Evolutionary conservation across 2,329 filamentous ascomycete species (phyloP).

Genomic region (Penicillium sp.): DNA sequence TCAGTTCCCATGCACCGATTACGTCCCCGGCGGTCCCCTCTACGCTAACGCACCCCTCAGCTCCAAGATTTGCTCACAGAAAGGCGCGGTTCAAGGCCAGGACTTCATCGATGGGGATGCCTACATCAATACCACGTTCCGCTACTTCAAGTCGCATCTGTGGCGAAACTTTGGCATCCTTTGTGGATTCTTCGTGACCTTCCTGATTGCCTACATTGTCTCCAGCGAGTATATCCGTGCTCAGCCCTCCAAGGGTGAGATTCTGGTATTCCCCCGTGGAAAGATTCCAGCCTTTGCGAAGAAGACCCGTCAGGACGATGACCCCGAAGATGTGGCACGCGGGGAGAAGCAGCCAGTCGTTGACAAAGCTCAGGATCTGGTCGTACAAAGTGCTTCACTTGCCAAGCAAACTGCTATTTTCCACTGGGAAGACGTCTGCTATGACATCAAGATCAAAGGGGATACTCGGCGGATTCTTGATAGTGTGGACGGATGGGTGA

Average conservation of each 20-base stretch:
- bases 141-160: slow-evolving; percentile 59
- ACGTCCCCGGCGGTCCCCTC: slow-evolving; percentile 45
- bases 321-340: slow-evolving; percentile 22
- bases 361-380: slow-evolving; percentile 66
- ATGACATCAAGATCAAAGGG: slow-evolving; percentile 76
- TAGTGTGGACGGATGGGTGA: slow-evolving; percentile 87
- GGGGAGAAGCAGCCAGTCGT: slow-evolving; percentile 52
- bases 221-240: slow-evolving; percentile 62
- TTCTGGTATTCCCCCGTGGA: slow-evolving; percentile 72
- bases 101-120: slow-evolving; percentile 58
- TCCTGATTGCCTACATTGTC: slow-evolving; percentile 62
- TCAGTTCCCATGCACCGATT: slow-evolving; percentile 55
- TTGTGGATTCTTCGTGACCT: slow-evolving; percentile 61
- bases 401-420: slow-evolving; percentile 66
- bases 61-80: slow-evolving; percentile 58
- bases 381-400: slow-evolving; percentile 63
- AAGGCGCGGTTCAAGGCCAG: slow-evolving; percentile 59
- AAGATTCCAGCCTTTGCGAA: slow-evolving; percentile 55
- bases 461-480: slow-evolving; percentile 74
- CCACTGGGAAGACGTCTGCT: slow-evolving; percentile 82
- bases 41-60: slow-evolving; percentile 42
- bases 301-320: slow-evolving; percentile 23
- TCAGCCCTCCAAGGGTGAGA: slow-evolving; percentile 72
- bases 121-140: slow-evolving; percentile 57
- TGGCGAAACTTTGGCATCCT: slow-evolving; percentile 72